Percentiles rank a stretch among this genome's conserved stretches.
These are phyloP conservation scores for Pichia sp. DNA, from an alignment of 1,139 yeast species.

Conservation along the genomic window DNA sequence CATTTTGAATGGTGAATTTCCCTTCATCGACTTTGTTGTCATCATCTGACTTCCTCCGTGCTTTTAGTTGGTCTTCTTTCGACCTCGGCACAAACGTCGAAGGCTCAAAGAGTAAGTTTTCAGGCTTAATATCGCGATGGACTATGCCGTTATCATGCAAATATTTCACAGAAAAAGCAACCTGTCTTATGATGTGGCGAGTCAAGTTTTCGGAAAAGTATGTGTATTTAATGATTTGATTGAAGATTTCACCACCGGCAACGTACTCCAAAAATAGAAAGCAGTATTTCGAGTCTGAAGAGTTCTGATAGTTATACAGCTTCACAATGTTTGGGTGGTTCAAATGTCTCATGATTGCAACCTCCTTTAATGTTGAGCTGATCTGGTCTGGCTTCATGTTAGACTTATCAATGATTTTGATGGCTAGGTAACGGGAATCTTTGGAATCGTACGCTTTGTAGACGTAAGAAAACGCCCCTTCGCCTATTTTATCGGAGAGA, in stretches of 20 bases:
- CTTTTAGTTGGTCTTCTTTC: conserved; percentile 33
- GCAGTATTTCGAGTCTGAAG: conserved; percentile 39
- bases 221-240: conserved; percentile 72
- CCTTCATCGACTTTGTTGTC: conserved; percentile 82
- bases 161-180: conserved; percentile 76
- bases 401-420: conserved; percentile 52
- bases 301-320: conserved; percentile 47
- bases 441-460: conserved; percentile 45
- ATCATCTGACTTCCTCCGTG: conserved; percentile 70
- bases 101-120: conserved; percentile 80
- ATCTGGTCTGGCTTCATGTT: conserved; percentile 53
- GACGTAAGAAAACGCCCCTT: conserved; percentile 58
- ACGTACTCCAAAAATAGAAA: conserved; percentile 53
- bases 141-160: conserved; percentile 85
- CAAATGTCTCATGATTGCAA: conserved; percentile 54
- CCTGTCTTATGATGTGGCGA: conserved; percentile 82
- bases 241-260: conserved; percentile 54
- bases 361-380: conserved; percentile 53
- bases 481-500: conserved; percentile 46
- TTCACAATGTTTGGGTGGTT: conserved; percentile 47
- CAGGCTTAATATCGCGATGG: conserved; percentile 95
- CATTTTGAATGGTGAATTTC: conserved; percentile 63
- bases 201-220: conserved; percentile 84
- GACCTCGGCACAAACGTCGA: conserved; percentile 53
- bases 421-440: conserved; percentile 39